These are phyloP conservation scores for Bipolaris sorokiniana DNA, from an alignment of 2,329 filamentous ascomycete species.

Conservation along the genomic window DNA sequence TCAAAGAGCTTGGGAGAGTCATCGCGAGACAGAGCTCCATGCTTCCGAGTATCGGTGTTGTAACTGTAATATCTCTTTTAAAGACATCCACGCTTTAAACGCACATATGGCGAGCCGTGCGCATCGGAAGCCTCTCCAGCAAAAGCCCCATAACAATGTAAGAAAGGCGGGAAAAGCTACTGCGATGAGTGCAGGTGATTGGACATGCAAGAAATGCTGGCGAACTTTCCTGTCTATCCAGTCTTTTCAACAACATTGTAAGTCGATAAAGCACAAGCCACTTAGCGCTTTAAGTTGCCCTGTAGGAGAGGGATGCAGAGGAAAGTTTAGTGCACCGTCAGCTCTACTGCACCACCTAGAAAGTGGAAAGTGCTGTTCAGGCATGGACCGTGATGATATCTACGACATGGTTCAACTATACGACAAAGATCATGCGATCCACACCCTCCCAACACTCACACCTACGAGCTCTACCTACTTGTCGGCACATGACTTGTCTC, in stretches of 20 bases:
- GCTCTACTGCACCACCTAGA: slow-evolving; percentile 18
- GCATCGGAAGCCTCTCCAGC: too few species aligned
- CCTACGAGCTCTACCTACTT: slow-evolving; percentile 1
- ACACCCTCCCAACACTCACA: slow-evolving; percentile 1
- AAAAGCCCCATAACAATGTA: neutral
- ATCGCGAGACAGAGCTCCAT: slow-evolving; percentile 10
- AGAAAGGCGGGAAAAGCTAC: neutral
- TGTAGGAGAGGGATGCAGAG: slow-evolving; percentile 7
- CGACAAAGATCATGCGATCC: slow-evolving; percentile 11
- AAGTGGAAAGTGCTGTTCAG: slow-evolving; percentile 14
- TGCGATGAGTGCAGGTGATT: neutral
- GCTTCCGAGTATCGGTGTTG: slow-evolving; percentile 19
- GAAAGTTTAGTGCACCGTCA: slow-evolving; percentile 12
- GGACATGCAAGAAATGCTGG: slow-evolving; percentile 11
- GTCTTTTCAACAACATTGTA: slow-evolving; percentile 11
- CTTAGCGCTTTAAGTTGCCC: slow-evolving; percentile 13
- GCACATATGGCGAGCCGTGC: too few species aligned
- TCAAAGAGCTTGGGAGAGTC: slow-evolving; percentile 1
- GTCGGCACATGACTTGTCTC: neutral
- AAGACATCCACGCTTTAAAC: slow-evolving; percentile 15
- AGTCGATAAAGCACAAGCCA: slow-evolving; percentile 18
- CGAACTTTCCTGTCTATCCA: slow-evolving; percentile 7
- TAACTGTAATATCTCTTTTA: slow-evolving; percentile 21
- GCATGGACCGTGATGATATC: slow-evolving; percentile 11
- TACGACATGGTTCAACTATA: slow-evolving; percentile 13